Evolutionary conservation across 1,284 basidiomycete genomes (phyloP).

Genomic region (Fomitopsis betulina): DNA sequence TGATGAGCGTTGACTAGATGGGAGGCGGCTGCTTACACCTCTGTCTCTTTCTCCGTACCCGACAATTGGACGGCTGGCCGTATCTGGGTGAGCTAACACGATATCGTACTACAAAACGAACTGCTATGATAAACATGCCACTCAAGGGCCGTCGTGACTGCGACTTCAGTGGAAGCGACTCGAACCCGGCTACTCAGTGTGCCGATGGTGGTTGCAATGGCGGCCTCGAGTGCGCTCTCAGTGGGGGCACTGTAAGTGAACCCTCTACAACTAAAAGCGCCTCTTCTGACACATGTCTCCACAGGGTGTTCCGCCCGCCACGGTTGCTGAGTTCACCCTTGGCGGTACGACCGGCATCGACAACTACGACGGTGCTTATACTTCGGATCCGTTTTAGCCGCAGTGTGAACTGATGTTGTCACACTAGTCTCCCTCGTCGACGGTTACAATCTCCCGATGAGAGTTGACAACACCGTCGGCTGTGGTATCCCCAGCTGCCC

Average conservation of each 20-base stretch:
- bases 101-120: background rate
- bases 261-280: conserved; percentile 13
- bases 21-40: conserved; percentile 26
- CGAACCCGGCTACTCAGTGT: conserved; percentile 37
- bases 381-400: background rate
- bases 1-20: conserved; percentile 19
- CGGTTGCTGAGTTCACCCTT: conserved; percentile 41
- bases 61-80: conserved; percentile 36
- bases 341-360: conserved; percentile 26
- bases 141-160: conserved; percentile 38
- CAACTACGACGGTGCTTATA: conserved; percentile 35
- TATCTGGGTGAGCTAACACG: conserved; percentile 30
- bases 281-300: background rate
- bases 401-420: background rate
- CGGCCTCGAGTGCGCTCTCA: conserved; percentile 38
- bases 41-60: conserved; percentile 30
- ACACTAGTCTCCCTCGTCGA: conserved; percentile 34
- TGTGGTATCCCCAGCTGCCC: conserved; percentile 38
- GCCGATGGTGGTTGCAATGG: conserved; percentile 42
- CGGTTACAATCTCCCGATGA: conserved; percentile 38
- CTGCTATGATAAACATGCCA: background rate
- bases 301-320: conserved; percentile 39
- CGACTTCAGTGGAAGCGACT: conserved; percentile 36
- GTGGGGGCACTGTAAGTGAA: conserved; percentile 34
- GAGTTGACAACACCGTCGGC: conserved; percentile 36